phyloP scores from a whole-genome alignment of 306 rosid species.

The Phaseolus lunatus region DNA sequence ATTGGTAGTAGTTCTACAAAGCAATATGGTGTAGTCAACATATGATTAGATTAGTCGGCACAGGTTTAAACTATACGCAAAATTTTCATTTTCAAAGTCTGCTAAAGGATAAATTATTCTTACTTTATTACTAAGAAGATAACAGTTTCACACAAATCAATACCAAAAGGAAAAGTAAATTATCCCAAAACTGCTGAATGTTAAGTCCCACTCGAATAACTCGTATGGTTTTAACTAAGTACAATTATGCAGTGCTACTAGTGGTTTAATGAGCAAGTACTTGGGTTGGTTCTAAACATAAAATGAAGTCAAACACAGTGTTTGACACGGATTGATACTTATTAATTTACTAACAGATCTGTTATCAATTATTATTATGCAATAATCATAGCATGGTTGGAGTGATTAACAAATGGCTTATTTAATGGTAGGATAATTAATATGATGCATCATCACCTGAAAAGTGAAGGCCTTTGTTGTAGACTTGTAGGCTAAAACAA shows the following conservation, averaged over 20 bases:
- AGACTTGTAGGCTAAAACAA: constrained; percentile 56
- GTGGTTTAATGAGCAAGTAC: constrained; percentile 23
- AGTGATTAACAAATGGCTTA: constrained; percentile 31
- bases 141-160: constrained; percentile 25
- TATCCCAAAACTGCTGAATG: constrained; percentile 10
- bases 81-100: constrained; percentile 39
- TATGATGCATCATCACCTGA: constrained; percentile 58
- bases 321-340: constrained; percentile 17
- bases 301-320: constrained; percentile 23
- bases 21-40: constrained; percentile 53
- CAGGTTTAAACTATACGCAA: constrained; percentile 58
- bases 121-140: constrained; percentile 1
- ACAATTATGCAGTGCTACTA: constrained; percentile 4
- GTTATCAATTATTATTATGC: neutral
- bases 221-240: neutral
- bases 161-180: neutral
- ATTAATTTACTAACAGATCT: neutral
- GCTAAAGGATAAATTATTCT: constrained; percentile 11
- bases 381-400: constrained; percentile 23
- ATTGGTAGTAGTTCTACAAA: constrained; percentile 42
- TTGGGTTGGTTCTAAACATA: constrained; percentile 17
- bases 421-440: constrained; percentile 30
- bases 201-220: neutral
- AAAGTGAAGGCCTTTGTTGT: constrained; percentile 56
- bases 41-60: constrained; percentile 65